Evolutionary conservation across 2,329 filamentous ascomycete genomes (phyloP), one percentile per base, ranked within the genome.

Genomic region (Dactylellina parvicollis): DNA sequence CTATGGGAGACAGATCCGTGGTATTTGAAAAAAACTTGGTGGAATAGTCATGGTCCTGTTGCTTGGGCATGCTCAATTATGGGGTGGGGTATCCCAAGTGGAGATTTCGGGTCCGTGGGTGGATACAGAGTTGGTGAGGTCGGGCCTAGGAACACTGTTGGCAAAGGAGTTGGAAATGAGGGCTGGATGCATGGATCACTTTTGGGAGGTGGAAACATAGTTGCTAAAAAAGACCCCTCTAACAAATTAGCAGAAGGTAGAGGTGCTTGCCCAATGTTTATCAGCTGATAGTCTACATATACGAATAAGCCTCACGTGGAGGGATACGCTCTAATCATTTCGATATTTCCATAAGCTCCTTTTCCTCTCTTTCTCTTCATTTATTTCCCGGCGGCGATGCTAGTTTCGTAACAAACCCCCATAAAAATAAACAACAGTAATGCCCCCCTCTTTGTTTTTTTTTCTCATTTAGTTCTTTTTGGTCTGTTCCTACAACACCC

Each of bases 1-100:
- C 76, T 82, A 36, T 90, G 87, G 80, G 83, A 88, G 24, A 85
- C 86, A 9, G 85, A 87, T 49, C 90, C 89, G 1, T 90, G 86
- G 80, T 91, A 91, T 79, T 82, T 86, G 22, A 83, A 85, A 72
- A 83, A 83, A 26, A 89, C 85, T 0, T 79, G 86, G 40, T 86
- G 84, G 86, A 86, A 84, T 77, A 85, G 86, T 69, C 92, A 86
- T 87, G 86, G 86, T 1, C 88, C 84, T 0, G 79, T 79, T 70
- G 87, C 84, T 0, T 84, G 84, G 83, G 66, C 86, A 9, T 83
- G 81, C 26, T 80, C 84, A 77, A 50, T 81, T 3, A 76, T 83
- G 26, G 84, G 85, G 1, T 79, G 80, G 18, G 81, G 82, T 22
- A 75, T 85, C 14, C 85, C 85, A 0, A 84, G 83, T 16, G 82